phyloP scores from a whole-genome alignment of 331 rosid species.

The Erythrophleum ivorense region DNA sequence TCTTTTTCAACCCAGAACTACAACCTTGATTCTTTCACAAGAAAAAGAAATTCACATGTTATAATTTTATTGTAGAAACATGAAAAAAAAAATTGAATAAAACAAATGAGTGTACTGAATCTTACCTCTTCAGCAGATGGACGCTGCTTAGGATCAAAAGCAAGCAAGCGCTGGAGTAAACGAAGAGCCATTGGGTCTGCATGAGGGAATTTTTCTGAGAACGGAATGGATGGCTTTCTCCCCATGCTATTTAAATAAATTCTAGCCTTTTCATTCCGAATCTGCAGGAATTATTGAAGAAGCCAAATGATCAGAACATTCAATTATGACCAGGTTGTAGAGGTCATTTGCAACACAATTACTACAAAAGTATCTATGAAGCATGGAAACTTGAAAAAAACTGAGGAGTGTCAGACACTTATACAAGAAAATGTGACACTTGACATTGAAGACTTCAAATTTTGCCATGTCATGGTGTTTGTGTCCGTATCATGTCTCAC shows the following conservation, averaged over 20 bases:
- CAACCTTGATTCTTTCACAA: not conserved
- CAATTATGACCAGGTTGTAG: not conserved
- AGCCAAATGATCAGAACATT: not conserved
- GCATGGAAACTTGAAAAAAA: not conserved
- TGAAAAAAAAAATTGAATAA: not conserved
- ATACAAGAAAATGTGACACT: not conserved
- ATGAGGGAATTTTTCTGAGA: constrained; percentile 58
- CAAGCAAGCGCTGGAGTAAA: constrained; percentile 64
- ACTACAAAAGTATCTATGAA: not conserved
- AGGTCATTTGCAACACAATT: not conserved
- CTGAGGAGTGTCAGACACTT: not conserved
- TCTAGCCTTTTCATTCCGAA: constrained; percentile 71
- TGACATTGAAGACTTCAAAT: not conserved
- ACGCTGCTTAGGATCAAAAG: constrained; percentile 71
- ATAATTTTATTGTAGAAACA: not conserved
- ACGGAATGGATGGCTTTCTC: constrained; percentile 56
- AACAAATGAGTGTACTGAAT: constrained; percentile 8
- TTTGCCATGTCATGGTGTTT: not conserved
- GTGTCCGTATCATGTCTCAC: not conserved
- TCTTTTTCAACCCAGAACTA: not conserved
- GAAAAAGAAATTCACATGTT: not conserved
- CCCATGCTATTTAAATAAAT: constrained; percentile 60
- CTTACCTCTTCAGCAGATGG: constrained; percentile 71
- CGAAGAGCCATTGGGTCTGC: constrained; percentile 67
- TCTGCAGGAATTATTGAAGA: constrained; percentile 47